Evolutionary conservation across 1,284 basidiomycete genomes (phyloP), one percentile per base, ranked within the genome.

Genomic region (Cryptococcus hybrid): DNA sequence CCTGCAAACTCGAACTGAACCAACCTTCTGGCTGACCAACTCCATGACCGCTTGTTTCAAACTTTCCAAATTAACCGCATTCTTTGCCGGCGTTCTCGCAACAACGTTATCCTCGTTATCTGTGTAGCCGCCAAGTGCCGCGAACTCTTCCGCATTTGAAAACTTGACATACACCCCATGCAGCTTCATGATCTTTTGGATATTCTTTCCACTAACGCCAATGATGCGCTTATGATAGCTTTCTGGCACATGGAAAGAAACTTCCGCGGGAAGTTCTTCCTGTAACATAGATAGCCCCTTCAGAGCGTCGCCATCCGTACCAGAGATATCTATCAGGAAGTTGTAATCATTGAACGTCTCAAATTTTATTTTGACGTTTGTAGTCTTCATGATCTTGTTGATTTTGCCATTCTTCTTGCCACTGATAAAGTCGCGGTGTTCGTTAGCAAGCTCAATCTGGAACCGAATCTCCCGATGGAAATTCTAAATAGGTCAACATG

Each of bases 111-210:
- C 95, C 74, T 98, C 95, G 76, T 96, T 96, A 78, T 99, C 93
- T 69, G 90, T 86, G 78, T 98, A 97, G 12, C 94, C 94, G 38
- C 93, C 95, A 57, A 96, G 83, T 8, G 89, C 86, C 47, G 92
- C 92, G 77, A 95, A 98, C 77, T 99, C 96, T 67, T 98, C 94
- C 5, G 93, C 92, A 76, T 98, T 99, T 45, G 92, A 94, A 74
- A 99, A 99, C 80, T 99, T 99, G 79, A 99, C 96, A 79, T 98
- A 99, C 34, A 98, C 95, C 37, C 95, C 95, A 70, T 90, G 97
- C 78, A 96, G 94, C 81, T 98, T 98, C 95, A 99, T 99, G 78
- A 99, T 99, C 60, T 92, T 86, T 60, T 99, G 95, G 59, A 99
- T 99, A 79, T 95, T 99, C 73, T 94, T 90, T 37, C 95, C 95